Conservation (phyloP, 2,329 filamentous ascomycete species). For the Grosmannia clavigera region DNA sequence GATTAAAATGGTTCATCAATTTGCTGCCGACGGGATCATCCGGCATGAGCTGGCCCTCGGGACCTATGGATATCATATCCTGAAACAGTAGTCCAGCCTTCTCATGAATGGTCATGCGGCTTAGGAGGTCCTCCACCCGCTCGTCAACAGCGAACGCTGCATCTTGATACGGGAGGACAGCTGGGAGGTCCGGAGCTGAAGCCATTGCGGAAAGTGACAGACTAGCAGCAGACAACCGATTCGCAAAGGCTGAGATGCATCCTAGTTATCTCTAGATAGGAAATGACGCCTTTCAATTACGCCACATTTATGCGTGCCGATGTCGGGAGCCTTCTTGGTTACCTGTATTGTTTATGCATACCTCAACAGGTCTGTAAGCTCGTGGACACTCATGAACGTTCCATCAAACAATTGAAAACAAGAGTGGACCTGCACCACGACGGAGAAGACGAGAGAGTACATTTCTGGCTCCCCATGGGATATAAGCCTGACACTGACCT, state of each 20-base stretch:
- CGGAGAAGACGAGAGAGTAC: too few species aligned
- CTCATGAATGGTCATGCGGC: background rate
- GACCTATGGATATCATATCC: background rate
- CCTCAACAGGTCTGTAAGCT: too few species aligned
- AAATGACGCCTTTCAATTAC: too few species aligned
- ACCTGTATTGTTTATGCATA: too few species aligned
- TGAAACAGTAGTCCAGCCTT: background rate
- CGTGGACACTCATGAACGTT: too few species aligned
- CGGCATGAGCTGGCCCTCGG: background rate
- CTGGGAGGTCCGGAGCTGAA: background rate
- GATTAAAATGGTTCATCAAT: slow-evolving; percentile 11
- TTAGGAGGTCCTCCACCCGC: background rate
- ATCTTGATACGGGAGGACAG: background rate
- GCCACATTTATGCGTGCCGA: too few species aligned
- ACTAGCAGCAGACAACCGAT: background rate
- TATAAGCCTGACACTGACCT: too few species aligned
- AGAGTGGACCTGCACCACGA: too few species aligned
- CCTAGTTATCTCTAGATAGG: background rate
- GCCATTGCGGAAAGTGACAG: background rate
- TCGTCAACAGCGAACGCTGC: background rate
- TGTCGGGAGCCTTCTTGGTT: too few species aligned
- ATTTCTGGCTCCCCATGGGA: too few species aligned
- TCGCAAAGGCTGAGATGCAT: background rate
- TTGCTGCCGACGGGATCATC: background rate
- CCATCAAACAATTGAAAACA: too few species aligned